Base-by-base conservation (phyloP, 2,329 filamentous ascomycete genomes). In the Coniochaeta hoffmannii region DNA sequence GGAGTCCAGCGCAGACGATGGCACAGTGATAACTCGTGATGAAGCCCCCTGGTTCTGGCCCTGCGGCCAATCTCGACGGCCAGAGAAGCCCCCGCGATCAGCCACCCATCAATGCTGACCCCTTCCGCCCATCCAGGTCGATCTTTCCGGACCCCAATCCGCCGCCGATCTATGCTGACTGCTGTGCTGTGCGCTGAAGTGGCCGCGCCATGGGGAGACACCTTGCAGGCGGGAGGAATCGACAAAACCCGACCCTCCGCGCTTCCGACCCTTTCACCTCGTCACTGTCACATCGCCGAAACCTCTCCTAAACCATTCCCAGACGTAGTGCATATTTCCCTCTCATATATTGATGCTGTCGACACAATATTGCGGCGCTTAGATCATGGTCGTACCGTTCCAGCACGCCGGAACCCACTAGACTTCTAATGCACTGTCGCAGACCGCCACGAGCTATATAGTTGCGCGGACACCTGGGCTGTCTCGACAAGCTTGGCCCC, bases 281-380 rank as follows among this genome's bases (percentile, higher is more conserved):
- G 19, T 51, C 49, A 51, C 49, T 51, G 49, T 51, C 49, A 51
- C 49, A 51, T 34, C 22, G 26, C 30, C 49, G 49, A 51, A 51
- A 51, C 49, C 28, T 51, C 31, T 19, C 31, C 32, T 51, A 46
- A 28, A 46, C 41, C 41, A 46, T 46, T 22, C 26, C 26, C 41
- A 46, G 41, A 46, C 41, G 35, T 36, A 17, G 6, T 36, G 4
- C 12, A n/a, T 36, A 17, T 3, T n/a, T 17, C 19, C 44, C 9
- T 50, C 28, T 24, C 24, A 30, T 19, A 50, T 30, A n/a, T 51
- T 31, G 49, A 51, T 51, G 8, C 49, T 15, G 15, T 34, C 49
- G 32, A 12, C 31, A 34, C 49, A 34, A 32, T 15, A 32, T 34
- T 12, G 8, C 49, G 49, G 49, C 49, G 49, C 49, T 51, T 51